Evolutionary conservation across 768 basidiomycete genomes (phyloP).

Genomic region (Paxillus ammoniavirescens): DNA sequence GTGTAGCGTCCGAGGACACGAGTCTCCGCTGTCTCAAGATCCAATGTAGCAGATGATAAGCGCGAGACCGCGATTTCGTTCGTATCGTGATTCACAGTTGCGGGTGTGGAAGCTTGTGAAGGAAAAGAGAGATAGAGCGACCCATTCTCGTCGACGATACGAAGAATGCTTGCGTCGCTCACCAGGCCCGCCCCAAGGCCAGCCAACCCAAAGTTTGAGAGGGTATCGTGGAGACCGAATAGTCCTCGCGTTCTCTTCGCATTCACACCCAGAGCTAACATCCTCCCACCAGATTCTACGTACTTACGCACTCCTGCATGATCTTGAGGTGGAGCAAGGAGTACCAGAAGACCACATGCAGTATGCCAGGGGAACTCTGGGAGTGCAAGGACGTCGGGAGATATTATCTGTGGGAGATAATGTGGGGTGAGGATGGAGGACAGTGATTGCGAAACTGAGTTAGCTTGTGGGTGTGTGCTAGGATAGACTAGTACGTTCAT

Average conservation of each 20-base stretch:
- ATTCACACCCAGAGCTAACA: conserved; percentile 64
- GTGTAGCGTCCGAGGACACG: conserved; percentile 20
- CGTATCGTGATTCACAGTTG: conserved; percentile 9
- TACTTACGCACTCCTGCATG: conserved; percentile 53
- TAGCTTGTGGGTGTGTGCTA: conserved; percentile 56
- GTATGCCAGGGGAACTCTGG: conserved; percentile 74
- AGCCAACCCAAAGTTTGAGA: conserved; percentile 41
- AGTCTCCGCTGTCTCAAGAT: conserved; percentile 11
- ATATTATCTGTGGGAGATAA: conserved; percentile 76
- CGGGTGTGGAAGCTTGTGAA: conserved; percentile 6
- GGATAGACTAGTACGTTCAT: conserved; percentile 81
- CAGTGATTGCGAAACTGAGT: conserved; percentile 47
- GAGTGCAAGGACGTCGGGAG: conserved; percentile 50
- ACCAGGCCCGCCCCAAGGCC: conserved; percentile 23
- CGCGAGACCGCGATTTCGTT: conserved; percentile 6
- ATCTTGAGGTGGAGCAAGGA: conserved; percentile 57
- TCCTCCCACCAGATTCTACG: conserved; percentile 66
- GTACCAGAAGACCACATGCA: conserved; percentile 75
- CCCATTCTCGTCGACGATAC: conserved; percentile 20
- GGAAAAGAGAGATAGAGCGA: conserved; percentile 29
- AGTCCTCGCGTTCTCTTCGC: conserved; percentile 47
- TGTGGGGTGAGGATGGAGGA: conserved; percentile 61
- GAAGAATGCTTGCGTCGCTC: conserved; percentile 22
- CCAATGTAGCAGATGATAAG: conserved; percentile 15
- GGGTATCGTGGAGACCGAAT: conserved; percentile 32